phyloP scores from a whole-genome alignment of 1,284 basidiomycete species.

The Porogramme epimiltina region DNA sequence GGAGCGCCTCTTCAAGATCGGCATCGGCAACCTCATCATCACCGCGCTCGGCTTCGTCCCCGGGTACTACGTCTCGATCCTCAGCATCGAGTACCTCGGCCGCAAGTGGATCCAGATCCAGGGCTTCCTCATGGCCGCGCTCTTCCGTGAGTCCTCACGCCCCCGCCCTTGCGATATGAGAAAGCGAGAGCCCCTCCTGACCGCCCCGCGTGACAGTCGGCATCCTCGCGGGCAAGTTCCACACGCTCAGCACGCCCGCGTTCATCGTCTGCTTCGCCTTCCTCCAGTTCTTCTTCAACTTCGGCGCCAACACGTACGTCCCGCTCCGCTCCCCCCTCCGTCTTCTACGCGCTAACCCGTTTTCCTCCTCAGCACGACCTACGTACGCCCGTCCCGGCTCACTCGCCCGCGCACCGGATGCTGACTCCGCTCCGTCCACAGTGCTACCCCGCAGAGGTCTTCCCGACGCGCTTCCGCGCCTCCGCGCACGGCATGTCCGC shows the following conservation, averaged over 20 bases:
- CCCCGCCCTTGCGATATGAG: no score
- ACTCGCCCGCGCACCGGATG: slow-evolving; percentile 1
- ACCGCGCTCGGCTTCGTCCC: slow-evolving; percentile 76
- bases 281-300: slow-evolving; percentile 77
- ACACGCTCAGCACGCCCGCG: slow-evolving; percentile 56
- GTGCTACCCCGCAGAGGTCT: slow-evolving; percentile 84
- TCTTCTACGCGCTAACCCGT: background rate
- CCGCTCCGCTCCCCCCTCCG: background rate
- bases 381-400: slow-evolving; percentile 38
- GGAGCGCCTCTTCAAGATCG: slow-evolving; percentile 64
- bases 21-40: slow-evolving; percentile 70
- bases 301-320: slow-evolving; percentile 84
- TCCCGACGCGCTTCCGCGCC: slow-evolving; percentile 83
- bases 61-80: slow-evolving; percentile 70
- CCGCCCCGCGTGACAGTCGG: slow-evolving; percentile 43
- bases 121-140: slow-evolving; percentile 72
- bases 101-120: slow-evolving; percentile 79
- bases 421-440: slow-evolving; percentile 30
- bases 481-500: slow-evolving; percentile 84
- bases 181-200: background rate
- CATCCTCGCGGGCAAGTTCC: slow-evolving; percentile 69
- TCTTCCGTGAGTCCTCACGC: slow-evolving; percentile 61
- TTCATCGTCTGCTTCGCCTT: slow-evolving; percentile 77
- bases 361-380: slow-evolving; percentile 46
- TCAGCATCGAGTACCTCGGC: slow-evolving; percentile 73